Base-by-base conservation (phyloP, 2,329 filamentous ascomycete genomes). In the Calonectria honghensis region DNA sequence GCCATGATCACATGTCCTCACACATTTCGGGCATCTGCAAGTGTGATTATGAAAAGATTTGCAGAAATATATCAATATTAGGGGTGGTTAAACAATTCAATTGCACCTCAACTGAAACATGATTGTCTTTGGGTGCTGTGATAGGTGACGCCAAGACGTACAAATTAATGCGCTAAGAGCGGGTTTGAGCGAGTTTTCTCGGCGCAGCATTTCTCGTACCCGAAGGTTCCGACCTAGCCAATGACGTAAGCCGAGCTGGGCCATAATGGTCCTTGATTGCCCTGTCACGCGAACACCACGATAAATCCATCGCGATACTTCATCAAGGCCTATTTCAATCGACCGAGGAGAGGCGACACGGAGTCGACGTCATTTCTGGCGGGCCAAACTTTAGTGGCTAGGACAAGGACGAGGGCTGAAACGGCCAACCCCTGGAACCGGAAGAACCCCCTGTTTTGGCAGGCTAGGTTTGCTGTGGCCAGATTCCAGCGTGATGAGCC, bases 151-250 rank as follows among this genome's bases (percentile, higher is more conserved):
- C 57, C 57, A 37, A 61, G 57, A 16, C 20, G 1, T 9, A 20
- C 9, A 61, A 39, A 39, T 61, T 14, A 27, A 69, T 64, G 31
- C 52, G 27, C 41, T 31, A 67, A 35, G 79, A 74, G 79, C 73
- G 39, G 52, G 52, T 80, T 80, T 80, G 79, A 80, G 79, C 76
- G 73, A 72, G 79, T 80, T 79, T 63, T 52, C 29, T 67, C 3
- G 48, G 39, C 41, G 50, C 63, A 76, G 24, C 79, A 78, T 78
- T 57, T 57, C 24, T 57, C 14, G 35, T 39, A 29, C 14, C 70
- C 79, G 72, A 64, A 52, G 13, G 50, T 50, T 65, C 67, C 78
- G 73, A 68, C 70, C 37, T 50, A 79, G 79, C 78, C 45, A 48
- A 48, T 48, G 45, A 80, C 79, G 79, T 80, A 80, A 80, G 80